Conservation (phyloP, 2,329 filamentous ascomycete species). For the Sporothrix euskadiensis region DNA sequence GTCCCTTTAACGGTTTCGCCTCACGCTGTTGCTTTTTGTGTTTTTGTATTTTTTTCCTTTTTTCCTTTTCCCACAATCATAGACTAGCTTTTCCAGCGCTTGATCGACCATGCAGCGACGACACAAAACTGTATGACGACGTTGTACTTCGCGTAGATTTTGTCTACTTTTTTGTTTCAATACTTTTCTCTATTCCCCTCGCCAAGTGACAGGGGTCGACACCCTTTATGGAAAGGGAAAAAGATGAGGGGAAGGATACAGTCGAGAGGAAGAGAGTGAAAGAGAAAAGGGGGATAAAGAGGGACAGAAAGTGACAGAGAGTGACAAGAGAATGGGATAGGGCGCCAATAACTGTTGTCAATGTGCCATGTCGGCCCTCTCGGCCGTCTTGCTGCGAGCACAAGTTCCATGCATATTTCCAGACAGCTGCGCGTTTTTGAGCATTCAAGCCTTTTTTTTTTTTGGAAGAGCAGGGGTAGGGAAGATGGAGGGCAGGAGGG, state of each 20-base stretch:
- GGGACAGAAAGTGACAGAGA: not conserved
- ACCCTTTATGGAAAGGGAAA: not conserved
- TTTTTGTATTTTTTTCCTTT: not conserved
- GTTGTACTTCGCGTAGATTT: conserved; percentile 1
- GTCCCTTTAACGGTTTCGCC: not conserved
- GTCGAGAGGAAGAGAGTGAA: not conserved
- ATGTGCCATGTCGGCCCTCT: conserved; percentile 15
- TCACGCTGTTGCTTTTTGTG: not conserved
- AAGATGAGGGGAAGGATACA: not conserved
- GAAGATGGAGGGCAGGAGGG: not conserved
- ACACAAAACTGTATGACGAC: not conserved
- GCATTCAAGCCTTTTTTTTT: conserved; percentile 4
- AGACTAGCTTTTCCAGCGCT: not conserved
- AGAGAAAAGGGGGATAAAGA: not conserved
- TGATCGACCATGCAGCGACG: not conserved
- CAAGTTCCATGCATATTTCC: conserved; percentile 25
- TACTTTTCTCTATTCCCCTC: not conserved
- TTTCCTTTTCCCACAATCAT: not conserved
- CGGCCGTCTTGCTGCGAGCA: conserved; percentile 8
- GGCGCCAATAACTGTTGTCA: not conserved
- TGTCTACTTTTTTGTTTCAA: not conserved
- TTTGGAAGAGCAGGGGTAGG: conserved; percentile 5
- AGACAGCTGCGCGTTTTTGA: not conserved
- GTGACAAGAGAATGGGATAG: not conserved
- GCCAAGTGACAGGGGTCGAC: not conserved